Evolutionary conservation across 352 stramenopile genomes (phyloP).

Genomic region (Pythium graminicola): DNA sequence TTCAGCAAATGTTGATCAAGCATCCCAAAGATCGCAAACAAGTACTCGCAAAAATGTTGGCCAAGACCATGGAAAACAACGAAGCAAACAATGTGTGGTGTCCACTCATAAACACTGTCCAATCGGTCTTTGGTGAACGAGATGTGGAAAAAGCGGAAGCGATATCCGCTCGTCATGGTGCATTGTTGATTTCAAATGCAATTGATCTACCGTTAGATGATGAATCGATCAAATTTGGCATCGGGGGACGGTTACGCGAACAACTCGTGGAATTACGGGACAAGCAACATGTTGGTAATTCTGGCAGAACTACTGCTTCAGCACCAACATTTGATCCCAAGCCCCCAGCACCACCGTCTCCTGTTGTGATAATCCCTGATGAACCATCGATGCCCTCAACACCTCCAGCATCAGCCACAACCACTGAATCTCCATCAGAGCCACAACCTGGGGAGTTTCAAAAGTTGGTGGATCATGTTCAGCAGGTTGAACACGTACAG

Average conservation of each 20-base stretch:
- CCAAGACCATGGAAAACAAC: constrained; percentile 23
- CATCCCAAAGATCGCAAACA: constrained; percentile 27
- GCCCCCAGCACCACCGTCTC: neutral
- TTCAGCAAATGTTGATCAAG: constrained; percentile 26
- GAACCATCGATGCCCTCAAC: neutral
- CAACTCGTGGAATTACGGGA: constrained; percentile 21
- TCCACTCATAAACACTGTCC: constrained; percentile 22
- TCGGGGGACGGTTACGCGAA: constrained; percentile 17
- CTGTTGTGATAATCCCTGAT: neutral
- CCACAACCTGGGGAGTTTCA: constrained; percentile 6
- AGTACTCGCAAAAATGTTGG: constrained; percentile 23
- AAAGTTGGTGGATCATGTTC: neutral
- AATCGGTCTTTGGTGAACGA: constrained; percentile 2
- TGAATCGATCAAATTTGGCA: constrained; percentile 23
- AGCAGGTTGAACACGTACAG: constrained; percentile 10
- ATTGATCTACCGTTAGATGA: constrained; percentile 19
- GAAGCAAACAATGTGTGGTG: constrained; percentile 16
- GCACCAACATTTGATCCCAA: too few species aligned
- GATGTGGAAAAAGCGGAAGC: neutral
- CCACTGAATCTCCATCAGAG: neutral
- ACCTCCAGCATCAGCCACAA: neutral
- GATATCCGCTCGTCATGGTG: constrained; percentile 17
- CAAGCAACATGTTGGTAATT: neutral
- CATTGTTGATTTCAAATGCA: constrained; percentile 15
- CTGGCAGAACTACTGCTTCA: neutral